Evolutionary conservation across 2,329 filamentous ascomycete genomes (phyloP), one percentile per base, ranked within the genome.

Genomic region (Pseudogymnoascus sp.): DNA sequence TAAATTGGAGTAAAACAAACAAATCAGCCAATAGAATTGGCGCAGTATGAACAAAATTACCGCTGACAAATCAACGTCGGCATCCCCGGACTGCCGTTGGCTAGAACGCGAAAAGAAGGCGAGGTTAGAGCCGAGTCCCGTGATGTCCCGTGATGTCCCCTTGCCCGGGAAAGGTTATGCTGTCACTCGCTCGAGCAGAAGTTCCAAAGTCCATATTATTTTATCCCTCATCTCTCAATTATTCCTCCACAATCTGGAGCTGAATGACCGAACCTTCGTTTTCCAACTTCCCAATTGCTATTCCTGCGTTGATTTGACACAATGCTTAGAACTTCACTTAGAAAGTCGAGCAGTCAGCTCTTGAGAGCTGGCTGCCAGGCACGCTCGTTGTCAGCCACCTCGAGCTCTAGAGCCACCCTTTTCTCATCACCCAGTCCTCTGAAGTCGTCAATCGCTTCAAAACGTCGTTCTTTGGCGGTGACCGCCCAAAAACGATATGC

Each of bases 241-340:
- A 18, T 57, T 57, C 51, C 51, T 57, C 51, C 29, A 57, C 51
- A 57, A 57, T 14, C 51, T 57, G 51, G 51, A 57, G 51, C 51
- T 57, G 51, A 57, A 57, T 57, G 51, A 57, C 6, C 51, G 51
- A 57, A 57, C 51, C 51, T 57, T 57, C 51, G 51, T 57, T 62
- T 45, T 45, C n/a, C 61, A 62, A 62, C 47, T 67, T 39, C 21
- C 37, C 62, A 60, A 37, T 62, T 63, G 31, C 60, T 45, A 42
- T 36, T 63, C 69, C 66, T 73, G 73, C 74, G 75, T 76, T 71
- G 73, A 71, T 71, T 71, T 72, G 74, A 75, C 79, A 82, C 77
- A 79, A 91, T 91, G 88, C 83, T 91, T 82, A 86, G 87, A 79
- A 84, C 83, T 75, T 84, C 86, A 69, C 77, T 90, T 70, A 81